Conservation (phyloP, 2,329 filamentous ascomycete species). For the Xylaria sp. region DNA sequence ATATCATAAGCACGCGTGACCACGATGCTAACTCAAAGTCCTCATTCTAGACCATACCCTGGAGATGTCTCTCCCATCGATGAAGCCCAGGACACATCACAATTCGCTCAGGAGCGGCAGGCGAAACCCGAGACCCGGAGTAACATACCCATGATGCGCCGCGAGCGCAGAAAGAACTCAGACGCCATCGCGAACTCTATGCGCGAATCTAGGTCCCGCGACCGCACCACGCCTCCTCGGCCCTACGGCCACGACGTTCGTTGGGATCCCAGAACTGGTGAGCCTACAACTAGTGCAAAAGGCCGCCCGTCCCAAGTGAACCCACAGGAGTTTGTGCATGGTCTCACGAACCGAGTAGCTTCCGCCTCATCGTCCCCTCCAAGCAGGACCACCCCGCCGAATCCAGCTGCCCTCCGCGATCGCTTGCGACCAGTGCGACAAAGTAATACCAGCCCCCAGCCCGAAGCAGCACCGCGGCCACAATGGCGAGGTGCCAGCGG, state of each 20-base stretch:
- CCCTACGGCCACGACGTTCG: constrained; percentile 56
- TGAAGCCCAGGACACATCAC: constrained; percentile 55
- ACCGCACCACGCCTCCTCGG: constrained; percentile 50
- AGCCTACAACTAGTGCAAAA: constrained; percentile 67
- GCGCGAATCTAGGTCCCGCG: constrained; percentile 54
- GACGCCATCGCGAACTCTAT: constrained; percentile 53
- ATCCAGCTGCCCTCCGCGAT: constrained; percentile 56
- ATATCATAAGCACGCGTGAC: background rate
- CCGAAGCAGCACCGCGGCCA: constrained; percentile 54
- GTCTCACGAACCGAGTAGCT: constrained; percentile 47
- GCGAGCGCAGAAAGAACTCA: constrained; percentile 60
- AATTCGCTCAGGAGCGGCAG: constrained; percentile 43
- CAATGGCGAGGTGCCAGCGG: constrained; percentile 81
- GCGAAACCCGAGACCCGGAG: constrained; percentile 49
- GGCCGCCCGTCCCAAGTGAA: constrained; percentile 68
- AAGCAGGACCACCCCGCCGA: constrained; percentile 44
- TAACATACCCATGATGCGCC: constrained; percentile 65
- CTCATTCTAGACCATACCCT: constrained; percentile 44
- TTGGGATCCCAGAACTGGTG: constrained; percentile 76
- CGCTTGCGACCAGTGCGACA: constrained; percentile 58
- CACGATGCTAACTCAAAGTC: constrained; percentile 44
- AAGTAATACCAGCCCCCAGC: constrained; percentile 43
- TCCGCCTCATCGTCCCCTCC: constrained; percentile 46
- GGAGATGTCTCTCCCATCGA: constrained; percentile 66
- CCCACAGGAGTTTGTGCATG: constrained; percentile 61